Conservation (phyloP, 2,329 filamentous ascomycete genomes). For the Arachnomyces sp. region DNA sequence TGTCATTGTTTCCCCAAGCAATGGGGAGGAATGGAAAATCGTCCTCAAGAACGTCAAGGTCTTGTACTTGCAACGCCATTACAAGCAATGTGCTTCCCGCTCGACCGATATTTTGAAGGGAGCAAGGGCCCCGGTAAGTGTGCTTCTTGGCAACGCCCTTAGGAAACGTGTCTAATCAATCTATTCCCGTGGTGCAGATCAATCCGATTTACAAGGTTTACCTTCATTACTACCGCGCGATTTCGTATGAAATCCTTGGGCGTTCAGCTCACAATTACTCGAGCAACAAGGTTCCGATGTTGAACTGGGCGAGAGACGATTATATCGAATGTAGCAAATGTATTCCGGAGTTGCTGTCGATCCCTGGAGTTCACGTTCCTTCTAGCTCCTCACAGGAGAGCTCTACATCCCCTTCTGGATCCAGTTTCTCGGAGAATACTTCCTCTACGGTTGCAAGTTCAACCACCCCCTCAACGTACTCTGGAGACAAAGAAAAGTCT, state of each 20-base stretch:
- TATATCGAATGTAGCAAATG: constrained; percentile 27
- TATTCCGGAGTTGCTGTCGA: constrained; percentile 16
- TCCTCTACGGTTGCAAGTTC: constrained; percentile 14
- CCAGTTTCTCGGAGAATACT: constrained; percentile 2
- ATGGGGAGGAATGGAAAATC: constrained; percentile 24
- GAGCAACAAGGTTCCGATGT: constrained; percentile 33
- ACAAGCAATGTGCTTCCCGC: constrained; percentile 32
- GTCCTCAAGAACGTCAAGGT: constrained; percentile 27
- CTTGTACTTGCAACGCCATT: constrained; percentile 29
- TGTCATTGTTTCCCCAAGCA: constrained; percentile 10
- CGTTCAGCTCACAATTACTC: constrained; percentile 40
- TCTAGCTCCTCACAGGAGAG: constrained; percentile 5
- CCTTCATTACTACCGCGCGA: constrained; percentile 40
- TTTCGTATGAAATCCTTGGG: constrained; percentile 40
- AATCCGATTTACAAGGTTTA: constrained; percentile 29
- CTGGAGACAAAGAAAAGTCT: constrained; percentile 17
- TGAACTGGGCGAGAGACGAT: constrained; percentile 32
- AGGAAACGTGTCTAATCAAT: background rate
- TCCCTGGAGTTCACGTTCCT: constrained; percentile 3
- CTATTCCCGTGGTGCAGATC: constrained; percentile 17
- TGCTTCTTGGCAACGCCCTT: background rate
- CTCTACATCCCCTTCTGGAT: constrained; percentile 8
- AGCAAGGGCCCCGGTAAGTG: constrained; percentile 20
- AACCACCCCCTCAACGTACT: constrained; percentile 17
- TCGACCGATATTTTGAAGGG: constrained; percentile 23